A percentile compares a stretch with the other conserved stretches of the same genome.
These are phyloP conservation scores for Sindora glabra DNA, from an alignment of 306 rosid genomes.

Conservation along the genomic window DNA sequence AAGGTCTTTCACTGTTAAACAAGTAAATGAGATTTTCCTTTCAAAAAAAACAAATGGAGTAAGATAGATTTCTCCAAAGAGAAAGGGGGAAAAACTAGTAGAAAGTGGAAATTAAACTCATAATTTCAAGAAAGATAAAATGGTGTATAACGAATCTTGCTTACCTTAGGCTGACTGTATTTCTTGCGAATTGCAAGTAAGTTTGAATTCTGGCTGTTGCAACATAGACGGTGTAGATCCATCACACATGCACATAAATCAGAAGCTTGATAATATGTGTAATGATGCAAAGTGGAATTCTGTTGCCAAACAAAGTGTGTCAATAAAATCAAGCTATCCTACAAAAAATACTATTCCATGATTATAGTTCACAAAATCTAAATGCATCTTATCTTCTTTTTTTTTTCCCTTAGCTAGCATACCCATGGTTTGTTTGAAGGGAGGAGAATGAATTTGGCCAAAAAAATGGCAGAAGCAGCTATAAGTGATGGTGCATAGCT, in stretches of 20 bases:
- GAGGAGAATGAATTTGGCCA: slow-evolving; percentile 56
- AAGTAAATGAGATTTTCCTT: too few species aligned
- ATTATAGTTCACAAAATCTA: background rate
- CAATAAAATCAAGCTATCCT: background rate
- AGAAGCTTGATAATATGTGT: slow-evolving; percentile 38
- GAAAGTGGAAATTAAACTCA: too few species aligned
- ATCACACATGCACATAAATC: slow-evolving; percentile 33
- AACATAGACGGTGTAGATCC: slow-evolving; percentile 45
- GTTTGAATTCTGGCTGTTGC: slow-evolving; percentile 26
- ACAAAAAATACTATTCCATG: background rate
- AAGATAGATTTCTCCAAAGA: background rate
- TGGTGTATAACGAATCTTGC: background rate
- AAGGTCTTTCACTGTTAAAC: too few species aligned
- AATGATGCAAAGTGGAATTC: slow-evolving; percentile 53
- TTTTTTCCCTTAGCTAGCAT: background rate
- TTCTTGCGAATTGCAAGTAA: slow-evolving; percentile 51
- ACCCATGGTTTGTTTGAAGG: slow-evolving; percentile 92
- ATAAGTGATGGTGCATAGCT: slow-evolving; percentile 69
- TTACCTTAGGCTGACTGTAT: slow-evolving; percentile 59
- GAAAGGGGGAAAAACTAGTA: too few species aligned
- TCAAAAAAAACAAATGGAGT: too few species aligned
- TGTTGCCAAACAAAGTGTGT: slow-evolving; percentile 13
- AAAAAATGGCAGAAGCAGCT: slow-evolving; percentile 86
- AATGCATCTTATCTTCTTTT: background rate
- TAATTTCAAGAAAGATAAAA: too few species aligned